Evolutionary conservation across 1,284 basidiomycete species (phyloP), one percentile per base, ranked within the genome.

Genomic region (Moesziomyces globuligerus): DNA sequence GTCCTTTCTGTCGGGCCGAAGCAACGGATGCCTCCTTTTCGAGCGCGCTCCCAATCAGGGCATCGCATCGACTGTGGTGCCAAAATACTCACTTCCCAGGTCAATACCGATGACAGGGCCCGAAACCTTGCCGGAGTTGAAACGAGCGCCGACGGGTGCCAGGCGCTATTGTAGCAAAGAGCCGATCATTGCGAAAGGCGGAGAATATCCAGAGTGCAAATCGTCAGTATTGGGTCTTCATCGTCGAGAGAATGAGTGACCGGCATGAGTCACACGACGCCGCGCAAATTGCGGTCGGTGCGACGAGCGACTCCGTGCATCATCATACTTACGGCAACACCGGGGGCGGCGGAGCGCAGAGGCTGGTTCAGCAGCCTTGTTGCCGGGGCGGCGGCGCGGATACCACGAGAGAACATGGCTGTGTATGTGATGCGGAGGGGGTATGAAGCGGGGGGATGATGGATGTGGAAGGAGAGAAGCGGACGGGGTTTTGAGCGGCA

Each of bases 91-190:
- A 74, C 73, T 81, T 57, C 79, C 79, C 55, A 81, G 53, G 58
- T 81, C 79, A 40, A 81, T 79, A 57, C 79, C 79, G 41, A 81
- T 81, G 44, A 81, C 79, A 37, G 78, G 77, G 28, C 79, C 79
- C 11, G 70, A 68, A 26, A 75, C 76, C 69, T 81, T 79, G 53
- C 74, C 65, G 17, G 71, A 76, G 62, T 69, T 69, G 56, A 70
- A 69, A 11, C 74, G 66, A 7, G 74, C 71, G 41, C 74, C 67
- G 15, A 76, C 15, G n/a, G 74, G 74, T 32, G 72, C 59, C 44
- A 79, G 59, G 17, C 77, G 74, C 59, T 72, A 51, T 20, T 25
- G 20, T 9, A 17, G n/a, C 17, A n/a, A 18, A 21, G 17, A 29
- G 24, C 26, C 26, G 13, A 34, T 38, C 13, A 38, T 4, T 17